Evolutionary conservation across 2,329 filamentous ascomycete genomes (phyloP), one percentile per base, ranked within the genome.

Genomic region (Grosmannia penicillata): DNA sequence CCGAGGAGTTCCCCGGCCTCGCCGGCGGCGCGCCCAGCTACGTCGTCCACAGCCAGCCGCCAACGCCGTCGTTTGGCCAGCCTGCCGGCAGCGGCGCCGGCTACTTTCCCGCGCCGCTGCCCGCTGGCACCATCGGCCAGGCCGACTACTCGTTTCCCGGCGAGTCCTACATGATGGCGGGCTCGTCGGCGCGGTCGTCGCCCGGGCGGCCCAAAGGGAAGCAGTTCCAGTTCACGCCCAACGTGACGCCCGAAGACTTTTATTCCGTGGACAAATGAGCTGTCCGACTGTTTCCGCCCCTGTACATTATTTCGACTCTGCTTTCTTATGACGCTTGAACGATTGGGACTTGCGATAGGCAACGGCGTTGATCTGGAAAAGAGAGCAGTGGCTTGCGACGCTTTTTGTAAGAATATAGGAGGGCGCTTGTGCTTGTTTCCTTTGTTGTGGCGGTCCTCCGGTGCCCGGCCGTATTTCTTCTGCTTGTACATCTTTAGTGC

Each of bases 121-220:
- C 51, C 49, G 22, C 56, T 51, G 37, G 54, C 51, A 25, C 53
- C 48, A 33, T 49, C 3, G 43, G 46, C 23, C 65, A 62, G 29
- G 51, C 62, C 14, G 67, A 72, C 44, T 72, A 67, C 48, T 63
- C 65, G 47, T 72, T 70, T 59, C 61, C 69, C 6, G 59, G 63
- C 30, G 58, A 63, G 26, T 58, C 62, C 2, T 58, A 59, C 21
- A 15, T 37, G 11, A 51, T 55, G 7, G 46, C 52, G 23, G 55
- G 55, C 33, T 51, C 56, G 22, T 57, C 58, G 21, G 51, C 52
- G 6, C 55, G 49, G 41, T 54, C 56, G 9, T 59, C 60, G 14
- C 59, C 60, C 8, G 51, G 53, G 24, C 55, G 57, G 24, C 44
- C 56, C 1, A 53, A 54, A 43, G 55, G 56, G n/a, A 60, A 59